Conservation (phyloP, 768 basidiomycete genomes). For the Panus rudis region DNA sequence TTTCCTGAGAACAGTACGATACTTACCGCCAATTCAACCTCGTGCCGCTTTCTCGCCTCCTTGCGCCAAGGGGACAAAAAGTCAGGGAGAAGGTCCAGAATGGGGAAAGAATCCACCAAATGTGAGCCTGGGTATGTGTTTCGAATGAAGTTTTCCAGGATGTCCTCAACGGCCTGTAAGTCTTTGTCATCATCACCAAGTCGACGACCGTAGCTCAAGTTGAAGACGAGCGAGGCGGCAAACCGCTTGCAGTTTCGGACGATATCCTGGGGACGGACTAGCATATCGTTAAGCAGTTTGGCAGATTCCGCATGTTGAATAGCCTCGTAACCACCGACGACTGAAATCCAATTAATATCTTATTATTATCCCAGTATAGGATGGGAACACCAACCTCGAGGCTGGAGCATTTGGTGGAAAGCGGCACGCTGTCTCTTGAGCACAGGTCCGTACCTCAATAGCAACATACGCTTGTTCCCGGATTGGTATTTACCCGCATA, state of each 20-base stretch:
- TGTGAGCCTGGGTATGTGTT: slow-evolving; percentile 16
- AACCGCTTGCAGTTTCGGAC: neutral
- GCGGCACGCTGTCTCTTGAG: slow-evolving; percentile 14
- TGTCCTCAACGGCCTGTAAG: slow-evolving; percentile 12
- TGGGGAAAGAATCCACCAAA: slow-evolving; percentile 3
- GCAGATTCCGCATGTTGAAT: slow-evolving; percentile 12
- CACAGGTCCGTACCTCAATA: slow-evolving; percentile 11
- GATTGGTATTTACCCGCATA: slow-evolving; percentile 17
- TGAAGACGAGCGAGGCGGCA: neutral
- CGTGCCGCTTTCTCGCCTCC: slow-evolving; percentile 7
- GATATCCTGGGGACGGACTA: slow-evolving; percentile 4
- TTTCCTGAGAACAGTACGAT: neutral
- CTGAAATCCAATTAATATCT: neutral
- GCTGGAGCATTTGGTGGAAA: slow-evolving; percentile 14
- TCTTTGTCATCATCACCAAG: slow-evolving; percentile 20
- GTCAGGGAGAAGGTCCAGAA: neutral
- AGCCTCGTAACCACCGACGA: slow-evolving; percentile 13
- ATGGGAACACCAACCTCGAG: slow-evolving; percentile 5
- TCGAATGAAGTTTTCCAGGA: slow-evolving; percentile 19
- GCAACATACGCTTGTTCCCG: slow-evolving; percentile 11
- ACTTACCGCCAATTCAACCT: slow-evolving; percentile 9
- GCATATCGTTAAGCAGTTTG: slow-evolving; percentile 10
- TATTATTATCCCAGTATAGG: neutral
- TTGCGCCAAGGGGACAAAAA: neutral
- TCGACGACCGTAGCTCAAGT: slow-evolving; percentile 16